Evolutionary conservation across 2,329 filamentous ascomycete genomes (phyloP).

Genomic region (Plectosphaerella cucumerina): DNA sequence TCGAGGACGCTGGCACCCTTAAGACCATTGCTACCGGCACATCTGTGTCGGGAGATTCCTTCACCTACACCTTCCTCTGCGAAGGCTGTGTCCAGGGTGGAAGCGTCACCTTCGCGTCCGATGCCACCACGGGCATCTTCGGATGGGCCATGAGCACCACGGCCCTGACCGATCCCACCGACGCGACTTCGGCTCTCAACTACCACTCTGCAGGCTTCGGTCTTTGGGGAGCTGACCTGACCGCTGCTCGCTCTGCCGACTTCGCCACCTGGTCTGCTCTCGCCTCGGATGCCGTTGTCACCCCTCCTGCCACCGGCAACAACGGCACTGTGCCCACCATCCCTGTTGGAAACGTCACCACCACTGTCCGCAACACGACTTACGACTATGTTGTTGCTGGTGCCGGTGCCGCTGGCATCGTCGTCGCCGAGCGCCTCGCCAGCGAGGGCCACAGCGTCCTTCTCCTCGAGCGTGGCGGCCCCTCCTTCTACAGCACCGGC

Average conservation of each 20-base stretch:
- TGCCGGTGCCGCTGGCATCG: slow-evolving; percentile 11
- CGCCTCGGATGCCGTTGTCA: slow-evolving; percentile 16
- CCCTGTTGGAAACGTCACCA: neutral
- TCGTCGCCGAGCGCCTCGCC: slow-evolving; percentile 9
- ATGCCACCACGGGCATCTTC: slow-evolving; percentile 6
- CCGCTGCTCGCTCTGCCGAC: slow-evolving; percentile 13
- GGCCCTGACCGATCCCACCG: slow-evolving; percentile 12
- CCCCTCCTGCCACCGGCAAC: neutral
- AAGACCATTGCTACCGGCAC: slow-evolving; percentile 41
- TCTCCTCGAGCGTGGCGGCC: slow-evolving; percentile 21
- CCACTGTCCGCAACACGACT: slow-evolving; percentile 10
- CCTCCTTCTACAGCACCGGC: slow-evolving; percentile 12
- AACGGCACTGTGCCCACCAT: slow-evolving; percentile 6
- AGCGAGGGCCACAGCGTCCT: slow-evolving; percentile 12
- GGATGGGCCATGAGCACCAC: slow-evolving; percentile 12
- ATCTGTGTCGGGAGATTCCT: slow-evolving; percentile 32
- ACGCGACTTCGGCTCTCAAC: slow-evolving; percentile 12
- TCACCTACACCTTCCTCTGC: slow-evolving; percentile 46
- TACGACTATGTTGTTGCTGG: slow-evolving; percentile 15
- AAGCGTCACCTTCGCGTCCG: slow-evolving; percentile 16
- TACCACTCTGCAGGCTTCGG: slow-evolving; percentile 15
- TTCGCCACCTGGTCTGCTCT: slow-evolving; percentile 15
- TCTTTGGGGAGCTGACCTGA: slow-evolving; percentile 14
- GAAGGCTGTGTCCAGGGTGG: slow-evolving; percentile 28
- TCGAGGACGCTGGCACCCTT: slow-evolving; percentile 27